phyloP scores from a whole-genome alignment of 1,139 yeast species.

The Keqinozyma sinolaborantium region DNA sequence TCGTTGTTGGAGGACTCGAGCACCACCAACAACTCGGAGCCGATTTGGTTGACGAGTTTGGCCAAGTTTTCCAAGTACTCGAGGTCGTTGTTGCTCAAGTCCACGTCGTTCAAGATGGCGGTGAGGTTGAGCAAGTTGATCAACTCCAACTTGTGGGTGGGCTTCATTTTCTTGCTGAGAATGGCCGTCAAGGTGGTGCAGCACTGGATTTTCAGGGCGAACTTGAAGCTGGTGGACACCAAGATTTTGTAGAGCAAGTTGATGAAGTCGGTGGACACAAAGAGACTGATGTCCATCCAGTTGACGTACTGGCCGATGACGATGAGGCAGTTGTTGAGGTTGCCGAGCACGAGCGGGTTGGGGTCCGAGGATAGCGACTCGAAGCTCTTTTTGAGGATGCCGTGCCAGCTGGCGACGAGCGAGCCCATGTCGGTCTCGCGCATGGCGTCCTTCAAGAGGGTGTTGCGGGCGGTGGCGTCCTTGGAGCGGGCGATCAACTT shows the following conservation, averaged over 20 bases:
- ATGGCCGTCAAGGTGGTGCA: constrained; percentile 78
- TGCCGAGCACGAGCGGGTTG: constrained; percentile 24
- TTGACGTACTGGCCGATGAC: constrained; percentile 84
- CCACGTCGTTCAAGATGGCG: constrained; percentile 33
- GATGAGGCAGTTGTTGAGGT: constrained; percentile 56
- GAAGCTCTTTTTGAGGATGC: constrained; percentile 38
- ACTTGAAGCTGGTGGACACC: constrained; percentile 33
- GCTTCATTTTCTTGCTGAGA: constrained; percentile 87
- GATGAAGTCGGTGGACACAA: constrained; percentile 66
- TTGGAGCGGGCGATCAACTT: constrained; percentile 72
- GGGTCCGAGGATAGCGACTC: constrained; percentile 10
- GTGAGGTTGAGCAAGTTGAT: constrained; percentile 68
- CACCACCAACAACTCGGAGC: constrained; percentile 67
- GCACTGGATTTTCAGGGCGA: constrained; percentile 45
- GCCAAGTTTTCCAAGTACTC: constrained; percentile 80
- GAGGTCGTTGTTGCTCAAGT: constrained; percentile 39
- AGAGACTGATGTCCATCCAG: constrained; percentile 89
- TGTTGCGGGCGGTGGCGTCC: constrained; percentile 61
- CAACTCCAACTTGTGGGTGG: constrained; percentile 78
- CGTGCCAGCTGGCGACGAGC: constrained; percentile 69
- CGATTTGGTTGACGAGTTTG: constrained; percentile 69
- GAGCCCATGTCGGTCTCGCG: constrained; percentile 70
- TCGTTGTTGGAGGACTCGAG: constrained; percentile 40
- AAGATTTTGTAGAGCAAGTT: constrained; percentile 44
- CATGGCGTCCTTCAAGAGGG: constrained; percentile 73